A percentile compares a stretch with the other conserved stretches of the same genome.
Conservation (phyloP, 352 stramenopile genomes). For the Phytophthora sp. region DNA sequence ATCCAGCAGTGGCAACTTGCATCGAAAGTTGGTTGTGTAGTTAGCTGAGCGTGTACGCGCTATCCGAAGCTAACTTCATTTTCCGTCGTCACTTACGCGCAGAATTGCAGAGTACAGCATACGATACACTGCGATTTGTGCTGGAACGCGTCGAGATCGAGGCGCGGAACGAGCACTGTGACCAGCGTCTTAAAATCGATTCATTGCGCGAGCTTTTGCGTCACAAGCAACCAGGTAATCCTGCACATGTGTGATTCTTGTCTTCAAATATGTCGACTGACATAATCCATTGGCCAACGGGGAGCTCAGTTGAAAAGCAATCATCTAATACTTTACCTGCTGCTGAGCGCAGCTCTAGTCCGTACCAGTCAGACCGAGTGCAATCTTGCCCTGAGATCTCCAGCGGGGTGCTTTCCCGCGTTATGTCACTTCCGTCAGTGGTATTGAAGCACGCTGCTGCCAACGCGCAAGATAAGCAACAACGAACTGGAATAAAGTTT, state of each 20-base stretch:
- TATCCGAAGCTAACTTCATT: too few species aligned
- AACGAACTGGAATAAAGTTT: constrained; percentile 10
- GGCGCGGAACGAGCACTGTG: constrained; percentile 43
- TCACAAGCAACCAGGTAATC: constrained; percentile 29
- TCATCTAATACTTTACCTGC: neutral
- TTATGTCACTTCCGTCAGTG: constrained; percentile 25
- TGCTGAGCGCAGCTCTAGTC: neutral
- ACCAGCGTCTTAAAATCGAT: constrained; percentile 46
- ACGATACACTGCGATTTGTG: constrained; percentile 60
- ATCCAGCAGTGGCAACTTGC: constrained; percentile 29
- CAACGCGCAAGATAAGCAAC: constrained; percentile 10
- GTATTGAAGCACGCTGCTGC: constrained; percentile 23
- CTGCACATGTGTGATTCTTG: neutral
- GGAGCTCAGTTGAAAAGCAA: constrained; percentile 6
- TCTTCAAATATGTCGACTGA: neutral
- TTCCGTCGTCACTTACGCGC: neutral
- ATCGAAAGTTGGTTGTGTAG: constrained; percentile 26
- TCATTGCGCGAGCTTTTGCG: constrained; percentile 28
- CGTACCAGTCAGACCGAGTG: neutral
- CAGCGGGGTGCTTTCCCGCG: neutral
- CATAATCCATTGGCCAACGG: neutral
- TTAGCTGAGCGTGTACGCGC: too few species aligned
- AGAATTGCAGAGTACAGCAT: constrained; percentile 54
- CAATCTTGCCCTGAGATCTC: neutral
- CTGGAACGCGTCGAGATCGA: constrained; percentile 57